Evolutionary conservation across 139 green algal species (phyloP).

Genomic region (Haematococcus sp.): DNA sequence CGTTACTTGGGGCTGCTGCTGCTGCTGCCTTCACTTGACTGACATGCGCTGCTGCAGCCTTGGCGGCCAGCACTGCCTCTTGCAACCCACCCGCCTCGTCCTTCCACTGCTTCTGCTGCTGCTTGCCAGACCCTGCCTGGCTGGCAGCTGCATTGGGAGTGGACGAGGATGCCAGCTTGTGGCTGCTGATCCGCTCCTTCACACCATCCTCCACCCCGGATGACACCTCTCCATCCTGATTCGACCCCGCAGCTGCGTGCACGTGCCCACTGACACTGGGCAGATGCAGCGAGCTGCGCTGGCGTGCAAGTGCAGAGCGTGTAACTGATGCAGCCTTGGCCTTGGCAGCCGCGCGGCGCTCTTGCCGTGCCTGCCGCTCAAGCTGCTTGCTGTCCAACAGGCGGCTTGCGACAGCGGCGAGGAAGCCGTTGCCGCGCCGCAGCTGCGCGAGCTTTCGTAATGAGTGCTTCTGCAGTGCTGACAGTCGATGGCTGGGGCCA

Average conservation of each 20-base stretch:
- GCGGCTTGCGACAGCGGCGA: not conserved
- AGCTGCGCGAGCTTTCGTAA: not conserved
- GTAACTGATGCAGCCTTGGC: no score
- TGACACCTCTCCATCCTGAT: no score
- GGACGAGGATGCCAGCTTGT: not conserved
- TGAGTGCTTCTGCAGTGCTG: not conserved
- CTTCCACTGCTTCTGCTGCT: not conserved
- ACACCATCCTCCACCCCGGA: not conserved
- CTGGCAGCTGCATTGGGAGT: no score
- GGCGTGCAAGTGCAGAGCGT: no score
- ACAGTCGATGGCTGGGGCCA: not conserved
- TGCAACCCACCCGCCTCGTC: not conserved
- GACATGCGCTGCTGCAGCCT: not conserved
- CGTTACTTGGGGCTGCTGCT: conserved; percentile 5
- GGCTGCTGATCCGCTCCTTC: not conserved
- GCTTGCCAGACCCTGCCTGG: conserved; percentile 9
- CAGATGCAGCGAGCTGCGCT: no score
- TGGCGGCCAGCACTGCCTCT: not conserved
- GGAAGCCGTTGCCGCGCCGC: conserved; percentile 6
- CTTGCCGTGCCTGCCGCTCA: not conserved
- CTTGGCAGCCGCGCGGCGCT: not conserved
- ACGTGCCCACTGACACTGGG: no score
- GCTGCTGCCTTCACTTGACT: not conserved
- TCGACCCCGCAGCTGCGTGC: no score
- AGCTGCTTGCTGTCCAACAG: conserved; percentile 6